Base-by-base conservation (phyloP, 2,329 filamentous ascomycete species). In the Tolypocladium album region DNA sequence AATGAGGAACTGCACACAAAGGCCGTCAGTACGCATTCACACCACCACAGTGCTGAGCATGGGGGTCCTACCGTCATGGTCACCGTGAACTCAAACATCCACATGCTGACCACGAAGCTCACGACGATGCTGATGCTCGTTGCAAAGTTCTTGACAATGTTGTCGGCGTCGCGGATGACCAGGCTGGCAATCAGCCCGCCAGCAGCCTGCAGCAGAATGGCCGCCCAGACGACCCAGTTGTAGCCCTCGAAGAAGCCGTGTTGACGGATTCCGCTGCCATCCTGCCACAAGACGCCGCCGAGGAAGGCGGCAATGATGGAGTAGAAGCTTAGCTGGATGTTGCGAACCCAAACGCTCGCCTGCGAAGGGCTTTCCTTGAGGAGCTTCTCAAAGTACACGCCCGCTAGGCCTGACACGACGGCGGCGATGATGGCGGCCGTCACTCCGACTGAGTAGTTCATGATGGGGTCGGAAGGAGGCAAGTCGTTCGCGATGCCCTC, bases 181-280 rank as follows among this genome's bases (percentile, higher is more conserved):
- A 76, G 65, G 43, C 74, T 76, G n/a, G 72, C 87, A n/a, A 96
- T 77, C 36, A 97, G 82, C 31, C 93, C 94, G 39, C 92, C 92
- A 42, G 87, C 75, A 0, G 92, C 89, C 72, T 99, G 94, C 61
- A 94, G 82, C 7, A 86, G 70, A 66, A 97, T 89, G 5, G 92
- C 89, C 6, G 85, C 80, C 92, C 92, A 97, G 3, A 97, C 93
- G 24, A 93, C 81, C 80, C 85, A 88, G 71, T 96, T 97, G 75
- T 97, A 99, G 3, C 94, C 94, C 60, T 89, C 88, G 67, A 99
- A 97, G 74, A 97, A 96, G 15, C 94, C 94, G 63, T 90, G 86
- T 72, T 88, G 85, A 34, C 87, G 82, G 64, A 99, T 92, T 47
- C 89, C 87, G 62, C 87, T 84, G 34, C 93, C 94, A 66, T 99